Base-by-base conservation (phyloP, 169 alveolate species). In the Cryptosporidium xiaoi region DNA sequence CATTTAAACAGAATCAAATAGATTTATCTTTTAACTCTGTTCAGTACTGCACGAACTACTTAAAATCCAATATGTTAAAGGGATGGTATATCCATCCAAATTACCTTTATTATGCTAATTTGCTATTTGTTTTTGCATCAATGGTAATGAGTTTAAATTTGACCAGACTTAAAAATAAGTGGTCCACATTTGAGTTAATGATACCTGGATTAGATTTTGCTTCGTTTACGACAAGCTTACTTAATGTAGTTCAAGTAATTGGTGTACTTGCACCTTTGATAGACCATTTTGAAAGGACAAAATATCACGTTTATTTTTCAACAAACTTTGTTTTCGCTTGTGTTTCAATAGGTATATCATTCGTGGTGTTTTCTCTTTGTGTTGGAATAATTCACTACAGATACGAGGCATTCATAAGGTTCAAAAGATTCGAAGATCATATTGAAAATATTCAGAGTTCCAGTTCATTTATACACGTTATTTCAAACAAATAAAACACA, bases 371-470 rank as follows among this genome's bases (percentile, higher is more conserved):
- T 50, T 3, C 29, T 10, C 48, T 77, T 15, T 77, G 77, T 18
- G 18, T 77, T 8, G 87, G 71, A 40, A 77, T 56, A 3, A 24
- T 50, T 13, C 87, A 77, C 31, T 77, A 77, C n/a, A 77, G 87
- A 60, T 77, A 60, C 33, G 77, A 77, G 36, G 4, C 56, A 44
- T 10, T 16, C 10, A 77, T 33, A 34, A 77, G 44, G 31, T 44
- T 60, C 12, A 62, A 77, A 18, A 62, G 71, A 13, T 27, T 77
- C 3, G 71, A 77, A 27, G 71, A 77, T 20, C 77, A 62, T 3
- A 77, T 77, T 2, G 87, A 77, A 36, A 36, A 62, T 33, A 15
- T 77, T 24, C 77, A 77, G 33, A 46, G 53, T 2, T 77, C 55
- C 60, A 77, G 24, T 8, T 77, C 71, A 12, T 62, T 62, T 46